Base-by-base conservation (phyloP, 2,329 filamentous ascomycete genomes). In the Penicillium sp. region DNA sequence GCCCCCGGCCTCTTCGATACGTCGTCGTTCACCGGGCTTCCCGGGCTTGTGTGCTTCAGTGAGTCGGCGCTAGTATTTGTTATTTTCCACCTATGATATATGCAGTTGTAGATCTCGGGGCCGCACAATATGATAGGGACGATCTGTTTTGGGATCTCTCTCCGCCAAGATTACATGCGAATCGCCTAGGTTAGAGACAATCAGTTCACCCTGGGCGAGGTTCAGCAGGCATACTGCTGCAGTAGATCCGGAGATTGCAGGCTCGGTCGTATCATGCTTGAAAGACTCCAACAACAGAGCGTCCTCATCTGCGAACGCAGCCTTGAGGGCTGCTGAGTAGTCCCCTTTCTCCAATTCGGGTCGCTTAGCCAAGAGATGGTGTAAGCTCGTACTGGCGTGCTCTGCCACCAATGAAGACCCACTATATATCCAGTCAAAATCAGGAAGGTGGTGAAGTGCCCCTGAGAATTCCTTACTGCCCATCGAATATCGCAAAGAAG, bases 101-200 rank as follows among this genome's bases (percentile, higher is more conserved):
- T 23, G 25, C 23, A 27, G 22, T n/a, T 22, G 43, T 12, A 44
- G 7, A 35, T 11, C 31, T 9, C 23, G 15, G 22, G 26, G 9
- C 14, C 62, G 27, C 43, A 67, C 67, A 29, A 65, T 61, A 49
- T 64, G 62, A 53, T 61, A 68, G 41, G 69, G 63, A 29, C 51
- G 55, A 7, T 70, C 65, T 12, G 63, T 65, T 45, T 53, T 57
- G n/a, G 56, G 60, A 47, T 67, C 64, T n/a, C 66, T 63, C 54
- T 73, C 67, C 3, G 67, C 71, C 20, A 73, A 49, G 22, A 72
- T 61, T 46, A 71, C 68, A 61, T 72, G 70, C 44, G 71, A 73
- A 56, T 73, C 71, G 12, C 71, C 71, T 9, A 73, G 58, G 48
- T 72, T 73, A 22, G 66, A 69, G 40, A 71, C 65, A 3, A 72